phyloP scores from a whole-genome alignment of 2,329 filamentous ascomycete genomes.

The Tolypocladium ophioglossoides region DNA sequence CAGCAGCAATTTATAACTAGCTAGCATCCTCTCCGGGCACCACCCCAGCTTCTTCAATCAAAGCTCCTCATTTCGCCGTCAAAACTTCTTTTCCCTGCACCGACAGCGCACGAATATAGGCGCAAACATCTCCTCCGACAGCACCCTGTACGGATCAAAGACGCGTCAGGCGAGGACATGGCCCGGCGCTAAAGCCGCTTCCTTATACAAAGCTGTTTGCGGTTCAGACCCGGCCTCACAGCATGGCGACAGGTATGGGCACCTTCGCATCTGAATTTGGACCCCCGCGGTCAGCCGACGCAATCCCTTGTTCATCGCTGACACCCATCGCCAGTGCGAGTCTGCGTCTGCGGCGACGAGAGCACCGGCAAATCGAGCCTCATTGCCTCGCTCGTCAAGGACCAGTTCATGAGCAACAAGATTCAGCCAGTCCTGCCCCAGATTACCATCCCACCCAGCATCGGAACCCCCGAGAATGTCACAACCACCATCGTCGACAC shows the following conservation, averaged over 20 bases:
- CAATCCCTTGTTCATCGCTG: conserved; percentile 5
- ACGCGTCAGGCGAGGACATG: conserved; percentile 7
- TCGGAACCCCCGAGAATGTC: conserved; percentile 91
- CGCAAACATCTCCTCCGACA: not conserved
- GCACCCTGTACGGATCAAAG: not conserved
- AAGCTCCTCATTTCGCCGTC: not conserved
- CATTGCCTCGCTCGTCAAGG: conserved; percentile 92
- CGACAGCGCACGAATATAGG: not conserved
- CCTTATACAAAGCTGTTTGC: conserved; percentile 1
- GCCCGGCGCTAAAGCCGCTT: conserved; percentile 3
- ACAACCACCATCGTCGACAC: conserved; percentile 97
- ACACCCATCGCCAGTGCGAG: conserved; percentile 49
- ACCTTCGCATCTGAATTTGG: not conserved
- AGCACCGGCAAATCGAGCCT: conserved; percentile 89
- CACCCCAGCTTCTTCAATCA: not conserved
- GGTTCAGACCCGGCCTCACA: conserved; percentile 2
- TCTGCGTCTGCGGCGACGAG: conserved; percentile 95
- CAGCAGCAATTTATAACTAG: not conserved
- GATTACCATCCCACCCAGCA: conserved; percentile 87
- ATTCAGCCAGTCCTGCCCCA: conserved; percentile 91
- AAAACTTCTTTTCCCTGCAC: not conserved
- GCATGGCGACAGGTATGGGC: conserved; percentile 16
- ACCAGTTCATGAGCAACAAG: conserved; percentile 90
- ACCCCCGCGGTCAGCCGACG: too few relatives aligned
- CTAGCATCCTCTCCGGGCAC: not conserved